These are phyloP conservation scores for Schwanniomyces occidentalis DNA, from an alignment of 805 yeast species.

Conservation along the genomic window DNA sequence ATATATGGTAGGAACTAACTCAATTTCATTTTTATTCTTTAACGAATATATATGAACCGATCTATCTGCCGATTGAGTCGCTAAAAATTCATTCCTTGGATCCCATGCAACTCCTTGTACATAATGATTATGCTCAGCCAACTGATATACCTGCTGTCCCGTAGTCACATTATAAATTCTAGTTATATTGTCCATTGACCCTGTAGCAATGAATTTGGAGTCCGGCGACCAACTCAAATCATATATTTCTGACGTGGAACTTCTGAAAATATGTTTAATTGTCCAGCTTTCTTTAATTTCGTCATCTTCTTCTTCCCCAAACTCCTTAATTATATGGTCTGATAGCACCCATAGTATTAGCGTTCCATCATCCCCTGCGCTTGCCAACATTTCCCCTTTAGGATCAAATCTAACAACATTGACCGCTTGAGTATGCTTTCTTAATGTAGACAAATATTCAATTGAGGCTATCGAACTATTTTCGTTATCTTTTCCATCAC, in stretches of 20 bases:
- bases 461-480: constrained; percentile 33
- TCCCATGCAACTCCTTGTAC: constrained; percentile 98
- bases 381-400: constrained; percentile 68
- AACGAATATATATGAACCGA: constrained; percentile 69
- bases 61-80: constrained; percentile 90
- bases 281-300: constrained; percentile 75
- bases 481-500: not conserved
- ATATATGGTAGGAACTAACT: constrained; percentile 11
- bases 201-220: constrained; percentile 72
- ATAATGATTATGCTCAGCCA: constrained; percentile 79
- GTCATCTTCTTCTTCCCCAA: constrained; percentile 57
- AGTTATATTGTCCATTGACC: constrained; percentile 86
- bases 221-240: constrained; percentile 95
- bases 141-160: constrained; percentile 58
- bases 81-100: constrained; percentile 72
- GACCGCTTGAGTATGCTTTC: constrained; percentile 93
- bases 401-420: constrained; percentile 84
- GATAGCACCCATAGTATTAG: constrained; percentile 75
- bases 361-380: constrained; percentile 95
- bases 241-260: constrained; percentile 75
- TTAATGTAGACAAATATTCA: constrained; percentile 75
- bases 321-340: constrained; percentile 55
- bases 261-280: constrained; percentile 55
- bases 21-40: constrained; percentile 15
- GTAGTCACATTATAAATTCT: constrained; percentile 61